phyloP scores from a whole-genome alignment of 129 eudicot genomes.

The Apium graveolens region DNA sequence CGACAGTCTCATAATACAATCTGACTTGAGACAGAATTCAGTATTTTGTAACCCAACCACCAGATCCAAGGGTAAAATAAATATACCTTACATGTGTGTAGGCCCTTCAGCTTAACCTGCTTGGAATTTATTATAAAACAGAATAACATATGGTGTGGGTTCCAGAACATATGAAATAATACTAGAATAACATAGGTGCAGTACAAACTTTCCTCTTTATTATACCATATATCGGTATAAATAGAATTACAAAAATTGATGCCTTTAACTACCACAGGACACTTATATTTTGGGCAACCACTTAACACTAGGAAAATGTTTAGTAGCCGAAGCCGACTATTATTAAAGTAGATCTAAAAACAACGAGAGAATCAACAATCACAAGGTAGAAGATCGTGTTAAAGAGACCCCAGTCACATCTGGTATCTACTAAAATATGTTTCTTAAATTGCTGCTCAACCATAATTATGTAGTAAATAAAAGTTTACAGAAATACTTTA shows the following conservation, averaged over 20 bases:
- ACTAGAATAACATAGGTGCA: neutral
- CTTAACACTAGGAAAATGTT: neutral
- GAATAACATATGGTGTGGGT: neutral
- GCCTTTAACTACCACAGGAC: neutral
- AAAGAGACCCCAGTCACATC: neutral
- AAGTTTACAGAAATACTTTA: neutral
- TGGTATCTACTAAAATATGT: neutral
- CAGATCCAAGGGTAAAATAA: neutral
- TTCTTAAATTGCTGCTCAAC: constrained; percentile 1
- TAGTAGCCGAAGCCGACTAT: neutral
- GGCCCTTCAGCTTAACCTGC: neutral
- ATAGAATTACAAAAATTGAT: neutral
- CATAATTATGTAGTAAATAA: neutral
- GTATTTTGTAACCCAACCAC: neutral
- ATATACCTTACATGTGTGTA: neutral
- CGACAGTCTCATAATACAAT: neutral
- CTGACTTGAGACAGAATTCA: neutral
- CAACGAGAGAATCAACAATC: neutral
- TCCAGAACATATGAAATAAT: neutral
- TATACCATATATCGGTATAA: neutral
- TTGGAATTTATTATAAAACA: neutral
- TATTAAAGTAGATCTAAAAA: neutral
- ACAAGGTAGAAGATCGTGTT: neutral
- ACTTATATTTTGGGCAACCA: neutral
- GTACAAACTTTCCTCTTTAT: neutral